Conservation (phyloP, 2,329 filamentous ascomycete species). For the Orbilia ellipsospora region DNA sequence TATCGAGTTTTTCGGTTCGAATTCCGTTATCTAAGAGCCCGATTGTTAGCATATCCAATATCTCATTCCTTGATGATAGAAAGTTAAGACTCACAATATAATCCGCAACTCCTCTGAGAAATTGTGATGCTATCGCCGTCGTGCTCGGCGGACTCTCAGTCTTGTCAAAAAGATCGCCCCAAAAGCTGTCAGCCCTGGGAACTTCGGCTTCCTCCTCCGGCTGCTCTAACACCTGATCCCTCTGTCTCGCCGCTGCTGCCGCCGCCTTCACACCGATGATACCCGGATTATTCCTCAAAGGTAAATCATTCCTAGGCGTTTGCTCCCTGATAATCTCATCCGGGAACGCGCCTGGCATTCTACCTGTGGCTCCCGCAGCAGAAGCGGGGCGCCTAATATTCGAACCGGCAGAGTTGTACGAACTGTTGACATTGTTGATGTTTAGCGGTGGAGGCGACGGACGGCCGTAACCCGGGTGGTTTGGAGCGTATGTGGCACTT, state of each 20-base stretch:
- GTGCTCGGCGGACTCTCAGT: slow-evolving; percentile 54
- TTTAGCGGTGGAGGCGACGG: slow-evolving; percentile 48
- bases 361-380: slow-evolving; percentile 32
- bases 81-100: slow-evolving; percentile 56
- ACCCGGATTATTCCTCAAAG: slow-evolving; percentile 27
- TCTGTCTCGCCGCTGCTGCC: slow-evolving; percentile 19
- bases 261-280: slow-evolving; percentile 45
- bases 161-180: slow-evolving; percentile 53
- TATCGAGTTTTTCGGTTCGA: slow-evolving; percentile 57
- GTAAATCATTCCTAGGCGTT: slow-evolving; percentile 42
- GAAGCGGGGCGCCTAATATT: slow-evolving; percentile 43
- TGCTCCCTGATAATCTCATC: slow-evolving; percentile 41
- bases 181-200: slow-evolving; percentile 42
- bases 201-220: slow-evolving; percentile 41
- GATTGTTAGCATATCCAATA: slow-evolving; percentile 10
- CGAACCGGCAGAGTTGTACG: slow-evolving; percentile 29
- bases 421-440: slow-evolving; percentile 32
- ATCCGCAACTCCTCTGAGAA: slow-evolving; percentile 58
- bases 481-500: slow-evolving; percentile 51
- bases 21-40: slow-evolving; percentile 56
- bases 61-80: neutral
- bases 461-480: slow-evolving; percentile 45
- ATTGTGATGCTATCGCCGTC: slow-evolving; percentile 55
- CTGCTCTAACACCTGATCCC: slow-evolving; percentile 45
- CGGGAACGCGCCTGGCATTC: slow-evolving; percentile 54